Percentiles rank a stretch among this genome's conserved stretches.
These are phyloP conservation scores for Neoboletus magnificus DNA, from an alignment of 768 basidiomycete genomes.

Conservation along the genomic window DNA sequence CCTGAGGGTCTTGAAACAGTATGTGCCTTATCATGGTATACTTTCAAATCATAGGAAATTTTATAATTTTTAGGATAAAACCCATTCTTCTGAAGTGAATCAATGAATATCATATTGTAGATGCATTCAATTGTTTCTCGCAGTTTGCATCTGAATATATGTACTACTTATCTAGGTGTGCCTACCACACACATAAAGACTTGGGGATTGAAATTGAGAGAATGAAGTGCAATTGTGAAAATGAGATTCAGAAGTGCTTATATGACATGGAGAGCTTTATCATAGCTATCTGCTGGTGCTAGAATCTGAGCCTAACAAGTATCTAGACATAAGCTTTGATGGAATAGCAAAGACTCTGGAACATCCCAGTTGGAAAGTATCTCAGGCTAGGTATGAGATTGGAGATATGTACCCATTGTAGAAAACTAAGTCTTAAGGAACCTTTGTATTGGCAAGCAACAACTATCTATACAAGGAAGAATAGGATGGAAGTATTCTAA, in stretches of 20 bases:
- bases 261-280: neutral
- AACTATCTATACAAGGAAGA: neutral
- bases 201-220: neutral
- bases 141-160: too few relatives aligned
- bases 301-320: neutral
- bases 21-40: neutral
- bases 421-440: neutral
- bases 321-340: neutral
- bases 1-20: neutral
- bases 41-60: neutral
- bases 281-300: neutral
- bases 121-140: neutral
- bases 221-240: neutral
- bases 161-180: too few relatives aligned
- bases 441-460: neutral
- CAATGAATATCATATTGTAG: neutral
- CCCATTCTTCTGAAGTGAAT: neutral
- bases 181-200: neutral
- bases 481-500: neutral
- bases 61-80: conserved; percentile 1
- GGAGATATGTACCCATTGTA: neutral
- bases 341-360: neutral
- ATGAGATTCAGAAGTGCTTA: neutral
- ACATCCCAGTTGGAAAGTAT: neutral
- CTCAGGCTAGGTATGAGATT: neutral